Base-by-base conservation (phyloP, 208 protist species). In the Crithidia sp. region DNA sequence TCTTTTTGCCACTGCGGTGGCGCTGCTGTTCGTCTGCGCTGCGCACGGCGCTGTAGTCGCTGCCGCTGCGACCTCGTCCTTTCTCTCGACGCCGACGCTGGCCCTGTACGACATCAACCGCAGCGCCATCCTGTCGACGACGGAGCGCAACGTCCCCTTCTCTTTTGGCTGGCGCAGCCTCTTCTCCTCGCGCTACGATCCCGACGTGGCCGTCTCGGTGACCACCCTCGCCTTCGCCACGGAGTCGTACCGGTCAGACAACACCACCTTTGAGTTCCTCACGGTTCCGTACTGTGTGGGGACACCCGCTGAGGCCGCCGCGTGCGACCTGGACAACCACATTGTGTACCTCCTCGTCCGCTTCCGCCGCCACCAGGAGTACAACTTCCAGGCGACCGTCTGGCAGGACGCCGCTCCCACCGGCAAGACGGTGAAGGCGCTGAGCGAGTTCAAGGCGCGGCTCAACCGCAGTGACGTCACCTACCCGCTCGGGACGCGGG, bases 81-180 rank as follows among this genome's bases (percentile, higher is more conserved):
- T 53, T 28, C 28, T 1, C 28, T 28, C 28, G 28, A 28, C 28
- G 10, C 67, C 59, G 17, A 73, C 56, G 43, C 47, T 79, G 9
- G 41, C 67, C 8, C 54, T 79, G 4, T 79, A 65, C 39, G 74
- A 79, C 74, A 73, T 79, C 37, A 79, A 79, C 61, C 43, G 49
- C 40, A 72, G 67, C 40, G 43, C 10, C 6, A 73, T 74, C 14
- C 57, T 79, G 41, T 63, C 74, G 3, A 69, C 74, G 16, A 74
- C 60, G 2, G 44, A 17, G 12, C 47, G 64, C 16, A 40, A 45
- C 17, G 59, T 10, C 5, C 2, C 52, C 4, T 39, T 65, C 5
- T 62, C 66, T 17, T 62, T 79, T 45, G 74, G 74, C 5, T 49
- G 64, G 41, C 74, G 74, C 19, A 79, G 67, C n/a, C 53, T 52